Evolutionary conservation across 129 eudicot species (phyloP).

Genomic region (Tanacetum coccineum): DNA sequence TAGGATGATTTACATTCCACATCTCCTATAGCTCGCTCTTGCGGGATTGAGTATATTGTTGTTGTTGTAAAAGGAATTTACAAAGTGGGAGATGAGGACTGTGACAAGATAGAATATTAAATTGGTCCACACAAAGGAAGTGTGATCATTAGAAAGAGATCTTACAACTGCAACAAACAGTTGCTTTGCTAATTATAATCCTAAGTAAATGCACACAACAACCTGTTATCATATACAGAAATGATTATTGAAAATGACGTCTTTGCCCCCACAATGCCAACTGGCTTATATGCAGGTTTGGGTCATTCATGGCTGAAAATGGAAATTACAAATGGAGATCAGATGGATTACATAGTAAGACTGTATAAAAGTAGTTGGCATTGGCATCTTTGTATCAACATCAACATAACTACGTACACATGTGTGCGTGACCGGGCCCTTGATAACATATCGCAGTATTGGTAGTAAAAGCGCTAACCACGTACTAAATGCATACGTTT

Average conservation of each 20-base stretch:
- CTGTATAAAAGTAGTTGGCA: slow-evolving; percentile 4
- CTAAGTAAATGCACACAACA: slow-evolving; percentile 30
- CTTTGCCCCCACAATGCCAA: slow-evolving; percentile 30
- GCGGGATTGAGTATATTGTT: too few species aligned
- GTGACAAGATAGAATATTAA: slow-evolving; percentile 16
- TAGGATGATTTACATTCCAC: too few species aligned
- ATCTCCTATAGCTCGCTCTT: too few species aligned
- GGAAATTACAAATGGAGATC: slow-evolving; percentile 2
- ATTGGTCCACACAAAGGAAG: slow-evolving; percentile 26
- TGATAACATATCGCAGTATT: too few species aligned
- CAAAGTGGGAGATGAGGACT: slow-evolving; percentile 20
- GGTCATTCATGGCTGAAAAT: slow-evolving; percentile 16
- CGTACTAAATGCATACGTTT: too few species aligned
- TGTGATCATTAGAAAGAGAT: slow-evolving; percentile 34
- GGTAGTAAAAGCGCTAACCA: too few species aligned
- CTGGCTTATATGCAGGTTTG: slow-evolving; percentile 24
- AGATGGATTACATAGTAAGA: neutral
- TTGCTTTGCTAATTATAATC: slow-evolving; percentile 22
- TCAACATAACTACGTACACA: neutral
- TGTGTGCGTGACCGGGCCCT: too few species aligned
- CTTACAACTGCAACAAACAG: slow-evolving; percentile 24
- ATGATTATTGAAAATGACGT: slow-evolving; percentile 26
- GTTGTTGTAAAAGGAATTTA: too few species aligned
- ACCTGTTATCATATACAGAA: slow-evolving; percentile 18
- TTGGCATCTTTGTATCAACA: slow-evolving; percentile 3